Conservation (phyloP, 2,329 filamentous ascomycete species). For the Neocatenulostroma microsporum region DNA sequence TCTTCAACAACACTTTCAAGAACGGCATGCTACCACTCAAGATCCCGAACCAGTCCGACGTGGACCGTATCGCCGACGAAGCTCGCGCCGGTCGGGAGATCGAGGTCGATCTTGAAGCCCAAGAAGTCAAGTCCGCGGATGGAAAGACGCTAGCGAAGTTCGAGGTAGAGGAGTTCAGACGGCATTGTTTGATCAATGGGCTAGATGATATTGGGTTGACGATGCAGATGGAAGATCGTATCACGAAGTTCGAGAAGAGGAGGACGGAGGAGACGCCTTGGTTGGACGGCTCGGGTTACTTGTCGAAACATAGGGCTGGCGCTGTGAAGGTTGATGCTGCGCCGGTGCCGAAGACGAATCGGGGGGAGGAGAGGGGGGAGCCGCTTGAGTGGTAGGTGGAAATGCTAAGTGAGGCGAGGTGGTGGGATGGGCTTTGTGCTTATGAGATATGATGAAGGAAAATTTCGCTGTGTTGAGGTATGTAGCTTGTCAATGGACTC, state of each 20-base stretch:
- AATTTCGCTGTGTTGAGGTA: no score
- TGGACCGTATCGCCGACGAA: constrained; percentile 66
- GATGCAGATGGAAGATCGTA: constrained; percentile 86
- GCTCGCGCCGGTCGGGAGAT: constrained; percentile 73
- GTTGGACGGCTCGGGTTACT: constrained; percentile 80
- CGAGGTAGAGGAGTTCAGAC: constrained; percentile 86
- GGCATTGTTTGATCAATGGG: constrained; percentile 88
- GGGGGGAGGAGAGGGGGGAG: constrained; percentile 74
- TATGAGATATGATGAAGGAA: no score
- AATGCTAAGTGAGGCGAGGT: no score
- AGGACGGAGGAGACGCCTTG: constrained; percentile 75
- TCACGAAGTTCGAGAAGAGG: constrained; percentile 70
- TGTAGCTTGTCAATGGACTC: no score
- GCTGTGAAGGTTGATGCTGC: constrained; percentile 57
- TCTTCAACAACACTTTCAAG: constrained; percentile 99
- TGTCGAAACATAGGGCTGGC: constrained; percentile 51
- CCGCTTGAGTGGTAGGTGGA: constrained; percentile 84
- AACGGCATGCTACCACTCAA: constrained; percentile 93
- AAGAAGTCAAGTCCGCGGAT: constrained; percentile 67
- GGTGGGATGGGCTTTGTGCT: no score
- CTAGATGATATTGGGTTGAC: constrained; percentile 94
- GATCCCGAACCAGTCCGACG: constrained; percentile 58
- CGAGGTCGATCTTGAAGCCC: constrained; percentile 80
- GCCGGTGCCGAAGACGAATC: constrained; percentile 79
- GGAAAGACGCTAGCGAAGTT: constrained; percentile 71